Evolutionary conservation across 1,284 basidiomycete species (phyloP), one percentile per base, ranked within the genome.

Genomic region (Tylopilus sp.): DNA sequence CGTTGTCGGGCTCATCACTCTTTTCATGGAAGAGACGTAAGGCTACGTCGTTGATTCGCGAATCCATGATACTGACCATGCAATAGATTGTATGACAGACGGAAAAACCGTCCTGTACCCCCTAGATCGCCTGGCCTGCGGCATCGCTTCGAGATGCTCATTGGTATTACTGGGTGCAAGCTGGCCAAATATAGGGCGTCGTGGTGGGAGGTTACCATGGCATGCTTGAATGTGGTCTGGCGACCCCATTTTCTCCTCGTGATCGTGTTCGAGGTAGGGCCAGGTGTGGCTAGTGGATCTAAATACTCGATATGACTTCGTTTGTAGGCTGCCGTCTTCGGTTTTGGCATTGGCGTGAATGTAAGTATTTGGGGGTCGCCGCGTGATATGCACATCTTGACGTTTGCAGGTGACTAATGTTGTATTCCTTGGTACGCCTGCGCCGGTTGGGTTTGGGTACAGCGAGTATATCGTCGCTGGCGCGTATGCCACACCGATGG

Each of bases 261-360:
- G 31, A 59, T 81, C 28, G 43, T 81, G 42, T 86, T 83, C 49
- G 79, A 84, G 70, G 79, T 79, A 35, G 46, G n/a, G 60, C 42
- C 7, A 3, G 21, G 9, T 39, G 9, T 18, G 10, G 5, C 11
- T 2, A 10, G 16, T 41, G 23, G 41, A 40, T 18, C 15, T 6
- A 21, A 25, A 10, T 25, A 16, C 23, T 37, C 18, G 44, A 21
- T 44, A 28, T 29, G 36, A 37, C 12, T 37, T 42, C 6, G 12
- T 21, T 25, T 46, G 10, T 38, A 81, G 78, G 79, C 75, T 10
- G 64, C 78, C 50, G 55, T 85, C 4, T 86, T 88, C 59, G 85
- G 84, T 3, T 88, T 87, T 60, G 61, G 72, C 31, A 83, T 89
- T 48, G 86, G 86, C 31, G 79, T 89, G 47, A 88, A 89, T 54